A percentile compares a stretch with the other conserved stretches of the same genome.
Conservation (phyloP, 176 grass and related monocot genomes). For the Oryza longistaminata region DNA sequence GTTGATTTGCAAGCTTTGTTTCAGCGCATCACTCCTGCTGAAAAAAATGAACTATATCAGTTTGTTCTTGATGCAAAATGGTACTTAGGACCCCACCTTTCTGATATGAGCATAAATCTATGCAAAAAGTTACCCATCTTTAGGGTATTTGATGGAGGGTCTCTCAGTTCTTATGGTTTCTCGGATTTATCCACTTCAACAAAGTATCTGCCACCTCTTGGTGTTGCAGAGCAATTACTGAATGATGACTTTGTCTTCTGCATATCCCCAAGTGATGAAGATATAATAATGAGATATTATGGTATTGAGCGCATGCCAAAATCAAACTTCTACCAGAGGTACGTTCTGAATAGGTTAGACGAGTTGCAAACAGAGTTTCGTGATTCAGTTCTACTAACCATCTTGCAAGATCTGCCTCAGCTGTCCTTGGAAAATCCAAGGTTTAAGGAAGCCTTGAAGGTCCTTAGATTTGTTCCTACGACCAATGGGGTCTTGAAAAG, state of each 20-base stretch:
- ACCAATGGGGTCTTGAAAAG: conserved; percentile 66
- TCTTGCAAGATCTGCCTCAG: conserved; percentile 93
- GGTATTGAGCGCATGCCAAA: conserved; percentile 73
- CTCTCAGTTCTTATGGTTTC: conserved; percentile 56
- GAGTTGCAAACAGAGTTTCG: conserved; percentile 66
- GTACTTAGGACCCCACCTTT: conserved; percentile 63
- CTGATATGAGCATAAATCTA: conserved; percentile 64
- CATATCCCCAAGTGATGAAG: conserved; percentile 65
- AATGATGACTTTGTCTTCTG: conserved; percentile 73
- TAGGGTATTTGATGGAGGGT: conserved; percentile 59
- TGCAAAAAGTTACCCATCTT: conserved; percentile 92
- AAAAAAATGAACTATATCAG: conserved; percentile 77
- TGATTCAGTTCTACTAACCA: conserved; percentile 71
- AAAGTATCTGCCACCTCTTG: conserved; percentile 80
- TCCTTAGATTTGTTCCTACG: conserved; percentile 75
- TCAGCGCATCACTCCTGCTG: conserved; percentile 59
- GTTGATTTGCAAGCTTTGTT: conserved; percentile 57
- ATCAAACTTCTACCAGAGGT: conserved; percentile 72
- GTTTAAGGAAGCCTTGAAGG: conserved; percentile 83
- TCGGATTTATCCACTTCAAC: conserved; percentile 68
- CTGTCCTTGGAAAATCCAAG: conserved; percentile 77
- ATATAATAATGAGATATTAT: conserved; percentile 87
- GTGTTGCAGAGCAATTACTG: conserved; percentile 73
- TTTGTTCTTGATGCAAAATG: conserved; percentile 97
- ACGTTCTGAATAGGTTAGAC: conserved; percentile 70